A percentile compares a stretch with the other conserved stretches of the same genome.
These are phyloP conservation scores for Coemansia sp. DNA, from an alignment of 192 early-diverging fungal species.

Conservation along the genomic window DNA sequence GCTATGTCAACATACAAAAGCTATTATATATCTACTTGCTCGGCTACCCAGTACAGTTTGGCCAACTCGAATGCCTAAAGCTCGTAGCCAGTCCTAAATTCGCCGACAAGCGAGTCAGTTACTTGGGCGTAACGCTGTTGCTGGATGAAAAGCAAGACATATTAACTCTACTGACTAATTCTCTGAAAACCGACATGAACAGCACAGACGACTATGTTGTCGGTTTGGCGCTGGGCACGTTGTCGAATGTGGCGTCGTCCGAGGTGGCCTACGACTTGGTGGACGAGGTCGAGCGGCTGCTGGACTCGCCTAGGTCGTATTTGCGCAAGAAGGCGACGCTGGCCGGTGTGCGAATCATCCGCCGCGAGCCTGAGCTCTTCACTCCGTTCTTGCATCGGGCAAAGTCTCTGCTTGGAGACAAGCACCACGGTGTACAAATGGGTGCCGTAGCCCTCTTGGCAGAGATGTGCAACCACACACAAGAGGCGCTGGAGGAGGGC, in stretches of 20 bases:
- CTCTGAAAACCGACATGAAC: constrained; percentile 95
- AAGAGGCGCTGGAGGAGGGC: constrained; percentile 68
- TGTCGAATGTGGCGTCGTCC: constrained; percentile 95
- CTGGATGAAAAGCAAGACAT: constrained; percentile 98
- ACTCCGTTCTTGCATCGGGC: constrained; percentile 79
- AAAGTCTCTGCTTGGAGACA: constrained; percentile 79
- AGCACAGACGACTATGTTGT: constrained; percentile 94
- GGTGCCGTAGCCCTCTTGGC: constrained; percentile 86
- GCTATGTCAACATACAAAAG: constrained; percentile 95
- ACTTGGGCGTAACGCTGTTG: constrained; percentile 96
- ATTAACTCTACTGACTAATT: constrained; percentile 97
- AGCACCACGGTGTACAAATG: constrained; percentile 94
- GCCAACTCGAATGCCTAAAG: constrained; percentile 99
- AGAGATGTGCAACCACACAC: constrained; percentile 81
- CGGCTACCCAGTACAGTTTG: constrained; percentile 98
- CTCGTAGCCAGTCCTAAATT: constrained; percentile 91
- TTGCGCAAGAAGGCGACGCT: constrained; percentile 98
- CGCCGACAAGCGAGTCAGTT: constrained; percentile 97
- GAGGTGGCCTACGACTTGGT: constrained; percentile 96
- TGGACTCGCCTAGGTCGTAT: constrained; percentile 89
- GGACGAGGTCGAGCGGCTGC: constrained; percentile 89
- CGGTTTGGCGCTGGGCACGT: constrained; percentile 93
- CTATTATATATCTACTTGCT: constrained; percentile 98
- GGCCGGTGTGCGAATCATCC: constrained; percentile 86
- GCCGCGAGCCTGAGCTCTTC: constrained; percentile 89